Base-by-base conservation (phyloP, 805 yeast species). In the Starmerella powellii region DNA sequence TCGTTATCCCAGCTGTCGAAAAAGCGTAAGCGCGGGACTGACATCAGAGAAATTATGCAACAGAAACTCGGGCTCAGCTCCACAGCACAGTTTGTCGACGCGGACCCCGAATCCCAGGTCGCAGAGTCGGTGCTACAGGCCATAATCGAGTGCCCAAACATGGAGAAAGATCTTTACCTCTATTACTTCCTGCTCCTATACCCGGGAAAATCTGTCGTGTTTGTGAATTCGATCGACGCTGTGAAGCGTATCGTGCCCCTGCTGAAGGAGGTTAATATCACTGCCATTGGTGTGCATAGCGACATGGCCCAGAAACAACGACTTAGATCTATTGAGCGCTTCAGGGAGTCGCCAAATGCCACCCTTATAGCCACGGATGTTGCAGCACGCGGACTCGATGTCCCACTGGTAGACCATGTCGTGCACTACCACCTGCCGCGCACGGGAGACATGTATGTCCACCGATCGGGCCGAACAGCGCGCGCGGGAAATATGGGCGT, bases 401-500 rank as follows among this genome's bases (percentile, higher is more conserved):
- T 91, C 41, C 80, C 94, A 2, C 73, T 72, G 36, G 87, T 91
- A 39, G 79, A 86, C 53, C 97, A 91, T 61, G 97, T 91, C 37
- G 82, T 88, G 17, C 98, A 91, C 61, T 91, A 88, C 57, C 96
- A 91, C 62, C 69, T 91, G 48, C 97, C 98, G 10, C 71, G 97
- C 48, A 71, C 93, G 13, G 96, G 96, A 0, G 98, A 91, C 57
- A 77, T 85, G 38, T 91, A 91, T 57, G 78, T 91, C 52, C 98
- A 91, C 63, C 73, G 98, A 60, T 83, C 95, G 1, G 98, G 98
- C 47, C 78, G 98, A 72, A 91, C 98, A n/a, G 97, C 94, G 0
- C 80, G 98, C 68, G 96, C 94, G 1, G 91, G 88, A 1, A 61
- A 61, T 28, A 88, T 83, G 58, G 98, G 98, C 68, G 95, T 91